Evolutionary conservation across 352 stramenopile species (phyloP), one percentile per base, ranked within the genome.

Genomic region (Globisporangium radiosum): DNA sequence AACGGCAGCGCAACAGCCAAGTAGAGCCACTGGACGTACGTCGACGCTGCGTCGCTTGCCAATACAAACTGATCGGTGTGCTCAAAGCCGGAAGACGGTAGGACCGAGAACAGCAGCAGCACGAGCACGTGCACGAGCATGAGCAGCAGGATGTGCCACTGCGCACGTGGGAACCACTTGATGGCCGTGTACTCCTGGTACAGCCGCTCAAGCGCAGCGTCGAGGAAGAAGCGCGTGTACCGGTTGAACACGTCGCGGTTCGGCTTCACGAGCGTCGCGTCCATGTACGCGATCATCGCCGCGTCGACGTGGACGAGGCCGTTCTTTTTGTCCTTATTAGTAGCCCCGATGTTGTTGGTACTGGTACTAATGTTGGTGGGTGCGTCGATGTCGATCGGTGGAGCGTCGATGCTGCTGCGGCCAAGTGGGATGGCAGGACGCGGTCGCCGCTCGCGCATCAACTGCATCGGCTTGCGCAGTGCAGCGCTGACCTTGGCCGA

Each of bases 111-210:
- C 9, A 92, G 56, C 19, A 88, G 55, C 44, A 84, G 76, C 15
- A 92, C 78, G 13, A 90, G 69, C 15, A 80, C 63, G 59, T 95
- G 85, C 37, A 93, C 67, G 33, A 64, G 47, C 53, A 93, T 92
- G 70, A 84, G 87, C 11, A 92, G 62, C 44, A 71, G 55, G 10
- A 95, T 73, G 56, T 92, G 81, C 69, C 74, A 88, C 25, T 83
- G 81, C 51, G 85, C 85, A 47, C 83, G 82, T 17, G 64, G 54
- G 39, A 93, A 93, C 85, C 85, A 93, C 68, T 90, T 84, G 53
- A 88, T 70, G 5, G 81, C 76, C 47, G 83, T 92, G 69, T 91
- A 95, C 69, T 92, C 78, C 57, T 95, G 85, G 60, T 95, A 95
- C 47, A 92, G 44, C 19, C 67, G 68, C 67, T 95, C 85, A 17